Evolutionary conservation across 176 grass and related monocot species (phyloP), one percentile per base, ranked within the genome.

Genomic region (Avena atlantica): DNA sequence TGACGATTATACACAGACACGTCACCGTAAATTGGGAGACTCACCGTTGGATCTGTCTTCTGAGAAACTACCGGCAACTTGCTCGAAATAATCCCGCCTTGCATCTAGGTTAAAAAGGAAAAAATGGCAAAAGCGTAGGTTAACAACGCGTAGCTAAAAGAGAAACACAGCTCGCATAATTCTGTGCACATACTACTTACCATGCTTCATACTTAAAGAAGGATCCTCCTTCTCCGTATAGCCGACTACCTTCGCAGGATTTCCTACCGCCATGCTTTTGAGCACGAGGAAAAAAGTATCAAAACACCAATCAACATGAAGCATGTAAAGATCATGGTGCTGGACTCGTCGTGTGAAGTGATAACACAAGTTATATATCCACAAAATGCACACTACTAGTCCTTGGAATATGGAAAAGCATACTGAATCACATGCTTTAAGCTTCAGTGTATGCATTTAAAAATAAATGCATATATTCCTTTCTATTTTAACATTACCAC

Each of bases 181-280:
- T 61, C 14, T 76, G 15, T 75, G 50, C 37, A 65, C 40, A 86
- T 36, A 84, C 44, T 45, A 84, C 44, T 91, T 90, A 98, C 97
- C 97, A 80, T 99, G 97, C 77, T 99, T 96, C 94, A 99, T 99
- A 76, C 90, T 99, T 81, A 99, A 94, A 88, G 97, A 94, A 50
- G 97, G 97, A 9, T 99, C 92, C 85, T 96, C 90, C 67, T 98
- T 95, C 80, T 96, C 88, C 55, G 83, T 88, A 81, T 91, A 94
- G 34, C 97, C 97, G 82, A 96, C 87, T 61, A 99, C 60, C 79
- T 96, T 99, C 44, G 97, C 97, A 83, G 97, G 97, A 89, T 99
- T 99, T 83, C 97, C 97, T 14, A 96, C 91, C 17, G 97, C 94
- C 97, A 99, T 99, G 50, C 97, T 99, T 88, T 45, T 64, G 68